Conservation (phyloP, 2,329 filamentous ascomycete species). For the Colletotrichum sansevieriae region DNA sequence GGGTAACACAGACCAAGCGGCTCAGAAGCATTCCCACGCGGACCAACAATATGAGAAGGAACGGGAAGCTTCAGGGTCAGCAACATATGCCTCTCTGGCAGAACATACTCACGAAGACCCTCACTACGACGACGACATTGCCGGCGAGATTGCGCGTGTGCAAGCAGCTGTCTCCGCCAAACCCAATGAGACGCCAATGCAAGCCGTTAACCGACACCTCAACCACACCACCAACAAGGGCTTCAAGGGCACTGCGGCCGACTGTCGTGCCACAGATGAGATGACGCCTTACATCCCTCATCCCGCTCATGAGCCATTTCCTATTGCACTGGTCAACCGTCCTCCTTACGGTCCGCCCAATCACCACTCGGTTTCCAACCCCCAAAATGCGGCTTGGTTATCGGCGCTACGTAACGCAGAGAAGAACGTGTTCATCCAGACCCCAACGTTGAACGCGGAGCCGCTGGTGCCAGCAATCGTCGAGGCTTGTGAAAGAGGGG, state of each 20-base stretch:
- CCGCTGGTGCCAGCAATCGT: constrained; percentile 74
- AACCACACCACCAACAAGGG: constrained; percentile 58
- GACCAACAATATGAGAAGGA: too few species aligned
- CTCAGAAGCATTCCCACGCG: background rate
- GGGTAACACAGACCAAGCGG: too few species aligned
- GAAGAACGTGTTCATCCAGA: constrained; percentile 79
- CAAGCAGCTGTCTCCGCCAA: constrained; percentile 68
- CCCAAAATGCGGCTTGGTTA: constrained; percentile 82
- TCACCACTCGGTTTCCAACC: constrained; percentile 71
- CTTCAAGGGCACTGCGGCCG: constrained; percentile 9
- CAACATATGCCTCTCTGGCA: background rate
- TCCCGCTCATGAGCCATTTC: constrained; percentile 66
- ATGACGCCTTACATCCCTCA: constrained; percentile 77
- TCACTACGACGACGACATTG: background rate
- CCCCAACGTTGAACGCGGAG: constrained; percentile 81
- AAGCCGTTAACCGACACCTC: constrained; percentile 74
- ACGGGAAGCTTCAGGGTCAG: background rate
- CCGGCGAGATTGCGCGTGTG: constrained; percentile 56
- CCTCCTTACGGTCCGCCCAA: constrained; percentile 75
- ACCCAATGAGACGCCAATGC: constrained; percentile 63
- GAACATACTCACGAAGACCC: background rate
- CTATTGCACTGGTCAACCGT: constrained; percentile 79
- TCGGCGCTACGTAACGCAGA: constrained; percentile 76
- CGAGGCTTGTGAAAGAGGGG: constrained; percentile 74
- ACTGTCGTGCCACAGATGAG: constrained; percentile 51